Percentiles rank a stretch among this genome's conserved stretches.
Evolutionary conservation across 805 yeast species (phyloP).

Genomic region (Ogataea pini): DNA sequence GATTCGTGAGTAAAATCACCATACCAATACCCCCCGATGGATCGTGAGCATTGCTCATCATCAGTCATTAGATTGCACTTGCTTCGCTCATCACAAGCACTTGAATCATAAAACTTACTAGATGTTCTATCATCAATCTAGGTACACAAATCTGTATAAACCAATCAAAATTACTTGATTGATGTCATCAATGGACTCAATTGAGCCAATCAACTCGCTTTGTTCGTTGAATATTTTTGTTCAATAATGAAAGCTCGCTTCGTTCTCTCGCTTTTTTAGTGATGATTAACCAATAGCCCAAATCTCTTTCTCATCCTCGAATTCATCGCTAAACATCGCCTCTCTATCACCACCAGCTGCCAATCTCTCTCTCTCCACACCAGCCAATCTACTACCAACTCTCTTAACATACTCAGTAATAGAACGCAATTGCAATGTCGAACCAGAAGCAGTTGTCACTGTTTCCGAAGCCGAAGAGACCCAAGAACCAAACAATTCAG

Average conservation of each 20-base stretch:
- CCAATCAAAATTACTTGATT: too few species aligned
- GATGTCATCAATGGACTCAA: too few species aligned
- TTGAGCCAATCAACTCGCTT: not conserved
- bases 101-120: too few species aligned
- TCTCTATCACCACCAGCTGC: slow-evolving; percentile 90
- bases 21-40: too few species aligned
- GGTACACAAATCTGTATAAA: too few species aligned
- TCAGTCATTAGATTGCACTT: not conserved
- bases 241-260: not conserved
- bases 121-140: too few species aligned
- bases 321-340: slow-evolving; percentile 77
- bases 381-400: slow-evolving; percentile 84
- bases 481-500: slow-evolving; percentile 64
- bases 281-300: slow-evolving; percentile 70
- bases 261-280: not conserved
- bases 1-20: too few species aligned
- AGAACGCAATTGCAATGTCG: slow-evolving; percentile 61
- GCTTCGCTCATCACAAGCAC: slow-evolving; percentile 1
- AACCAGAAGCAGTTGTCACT: slow-evolving; percentile 46
- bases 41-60: too few species aligned
- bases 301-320: slow-evolving; percentile 83
- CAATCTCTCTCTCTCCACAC: slow-evolving; percentile 82
- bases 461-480: slow-evolving; percentile 43
- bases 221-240: not conserved
- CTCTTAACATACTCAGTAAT: slow-evolving; percentile 87